Evolutionary conservation across 495 filamentous ascomycete genomes (phyloP).

Genomic region (Parathielavia appendiculata): DNA sequence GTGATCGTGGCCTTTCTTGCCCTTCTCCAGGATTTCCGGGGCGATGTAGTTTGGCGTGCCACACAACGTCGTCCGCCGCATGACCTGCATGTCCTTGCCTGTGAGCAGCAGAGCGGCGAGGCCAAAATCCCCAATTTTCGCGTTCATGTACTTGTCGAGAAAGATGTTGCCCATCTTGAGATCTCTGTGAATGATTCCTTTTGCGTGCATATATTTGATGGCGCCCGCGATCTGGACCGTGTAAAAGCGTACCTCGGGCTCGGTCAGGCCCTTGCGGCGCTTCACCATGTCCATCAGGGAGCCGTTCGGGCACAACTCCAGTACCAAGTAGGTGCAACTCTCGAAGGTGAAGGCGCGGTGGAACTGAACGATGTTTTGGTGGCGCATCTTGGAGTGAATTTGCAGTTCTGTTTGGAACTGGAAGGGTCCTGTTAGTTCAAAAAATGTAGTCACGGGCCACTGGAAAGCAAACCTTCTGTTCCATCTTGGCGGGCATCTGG

Average conservation of each 20-base stretch:
- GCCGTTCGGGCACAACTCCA: conserved; percentile 92
- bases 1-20: conserved; percentile 82
- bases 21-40: conserved; percentile 83
- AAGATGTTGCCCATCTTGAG: conserved; percentile 98
- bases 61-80: conserved; percentile 81
- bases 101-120: conserved; percentile 88
- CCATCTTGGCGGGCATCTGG: conserved; percentile 73
- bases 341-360: conserved; percentile 89
- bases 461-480: conserved; percentile 68
- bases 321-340: conserved; percentile 82
- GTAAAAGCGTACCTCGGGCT: conserved; percentile 87
- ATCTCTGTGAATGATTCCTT: conserved; percentile 93
- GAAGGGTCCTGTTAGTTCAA: conserved; percentile 32
- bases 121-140: conserved; percentile 97
- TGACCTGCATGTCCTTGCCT: conserved; percentile 70
- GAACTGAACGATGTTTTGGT: conserved; percentile 91
- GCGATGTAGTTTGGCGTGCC: conserved; percentile 99
- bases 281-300: conserved; percentile 99
- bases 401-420: conserved; percentile 97
- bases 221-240: conserved; percentile 91
- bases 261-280: conserved; percentile 74
- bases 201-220: conserved; percentile 92
- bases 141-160: conserved; percentile 90
- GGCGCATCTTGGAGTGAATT: conserved; percentile 95
- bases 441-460: not conserved